Evolutionary conservation across 768 basidiomycete species (phyloP).

Genomic region (Auricularia heimuer): DNA sequence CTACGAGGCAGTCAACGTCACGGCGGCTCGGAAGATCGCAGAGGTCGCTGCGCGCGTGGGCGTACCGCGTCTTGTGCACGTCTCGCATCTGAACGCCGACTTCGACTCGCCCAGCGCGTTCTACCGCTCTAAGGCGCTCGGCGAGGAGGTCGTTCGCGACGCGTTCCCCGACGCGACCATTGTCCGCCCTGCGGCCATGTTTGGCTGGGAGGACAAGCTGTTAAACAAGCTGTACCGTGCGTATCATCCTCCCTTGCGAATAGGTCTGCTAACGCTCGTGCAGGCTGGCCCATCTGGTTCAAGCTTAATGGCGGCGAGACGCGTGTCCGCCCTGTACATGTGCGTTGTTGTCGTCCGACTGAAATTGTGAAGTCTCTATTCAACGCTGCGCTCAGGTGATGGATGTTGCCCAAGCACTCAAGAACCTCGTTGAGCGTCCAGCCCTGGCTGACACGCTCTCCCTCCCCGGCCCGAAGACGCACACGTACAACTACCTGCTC

Average conservation of each 20-base stretch:
- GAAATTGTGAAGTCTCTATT: constrained; percentile 10
- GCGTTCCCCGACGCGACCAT: constrained; percentile 83
- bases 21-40: constrained; percentile 80
- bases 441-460: constrained; percentile 58
- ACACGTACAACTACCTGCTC: constrained; percentile 58
- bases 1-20: constrained; percentile 70
- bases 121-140: constrained; percentile 83
- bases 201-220: constrained; percentile 90
- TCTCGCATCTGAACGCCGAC: constrained; percentile 91
- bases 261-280: not conserved
- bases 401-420: constrained; percentile 87
- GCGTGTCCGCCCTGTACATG: constrained; percentile 84
- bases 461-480: constrained; percentile 81
- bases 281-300: constrained; percentile 91
- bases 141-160: constrained; percentile 76
- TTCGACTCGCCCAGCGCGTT: constrained; percentile 67
- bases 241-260: constrained; percentile 20
- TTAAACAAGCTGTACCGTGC: constrained; percentile 85
- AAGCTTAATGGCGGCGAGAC: constrained; percentile 85
- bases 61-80: constrained; percentile 80
- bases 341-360: constrained; percentile 31
- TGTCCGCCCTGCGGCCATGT: constrained; percentile 76
- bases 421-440: constrained; percentile 59
- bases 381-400: constrained; percentile 47
- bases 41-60: constrained; percentile 65